Conservation (phyloP, 2,329 filamentous ascomycete species). For the Colletotrichum sp. region DNA sequence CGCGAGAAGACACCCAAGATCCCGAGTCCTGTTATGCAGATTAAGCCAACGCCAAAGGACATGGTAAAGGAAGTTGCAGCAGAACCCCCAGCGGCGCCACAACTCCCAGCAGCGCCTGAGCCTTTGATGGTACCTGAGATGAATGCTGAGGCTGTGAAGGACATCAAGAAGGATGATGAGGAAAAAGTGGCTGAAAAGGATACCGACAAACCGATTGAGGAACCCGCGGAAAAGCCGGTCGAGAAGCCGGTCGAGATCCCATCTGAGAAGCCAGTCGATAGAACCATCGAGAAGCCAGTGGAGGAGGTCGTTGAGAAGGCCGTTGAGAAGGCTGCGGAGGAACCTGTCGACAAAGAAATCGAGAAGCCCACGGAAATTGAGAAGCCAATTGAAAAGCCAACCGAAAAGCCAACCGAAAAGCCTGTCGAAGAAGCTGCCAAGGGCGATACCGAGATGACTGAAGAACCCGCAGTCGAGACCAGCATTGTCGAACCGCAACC, state of each 20-base stretch:
- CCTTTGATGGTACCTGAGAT: neutral
- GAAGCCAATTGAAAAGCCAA: neutral
- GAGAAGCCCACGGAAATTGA: neutral
- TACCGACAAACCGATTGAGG: neutral
- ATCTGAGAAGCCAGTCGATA: neutral
- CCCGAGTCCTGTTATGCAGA: neutral
- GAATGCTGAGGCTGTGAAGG: neutral
- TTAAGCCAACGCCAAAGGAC: neutral
- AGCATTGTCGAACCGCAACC: constrained; percentile 28
- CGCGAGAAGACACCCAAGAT: neutral
- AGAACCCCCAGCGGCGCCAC: neutral
- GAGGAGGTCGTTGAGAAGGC: neutral
- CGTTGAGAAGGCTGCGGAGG: neutral
- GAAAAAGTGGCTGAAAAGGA: neutral
- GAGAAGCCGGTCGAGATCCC: neutral
- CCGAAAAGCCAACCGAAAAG: no score
- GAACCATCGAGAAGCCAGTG: neutral
- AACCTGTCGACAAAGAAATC: neutral
- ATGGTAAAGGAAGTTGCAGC: neutral
- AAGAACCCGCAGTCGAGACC: neutral
- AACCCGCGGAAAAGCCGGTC: neutral
- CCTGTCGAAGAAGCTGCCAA: neutral
- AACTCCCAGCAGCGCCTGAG: neutral
- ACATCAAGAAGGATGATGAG: neutral
- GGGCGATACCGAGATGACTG: constrained; percentile 20